Evolutionary conservation across 345 rosid species (phyloP).

Genomic region (Trapa incisa): DNA sequence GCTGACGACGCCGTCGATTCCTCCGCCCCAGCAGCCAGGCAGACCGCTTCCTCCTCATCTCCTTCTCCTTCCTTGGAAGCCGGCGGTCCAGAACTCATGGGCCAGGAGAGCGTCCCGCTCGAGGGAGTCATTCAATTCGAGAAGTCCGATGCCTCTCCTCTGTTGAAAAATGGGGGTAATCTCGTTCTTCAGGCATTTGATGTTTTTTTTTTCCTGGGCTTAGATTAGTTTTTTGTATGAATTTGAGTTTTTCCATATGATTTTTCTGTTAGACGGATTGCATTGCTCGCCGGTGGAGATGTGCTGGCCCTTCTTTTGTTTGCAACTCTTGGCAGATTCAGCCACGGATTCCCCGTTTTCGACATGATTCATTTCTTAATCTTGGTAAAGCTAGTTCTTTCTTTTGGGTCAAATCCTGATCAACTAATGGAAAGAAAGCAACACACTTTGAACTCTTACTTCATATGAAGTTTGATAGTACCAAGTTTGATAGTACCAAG

Average conservation of each 20-base stretch:
- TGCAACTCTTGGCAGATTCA: constrained; percentile 79
- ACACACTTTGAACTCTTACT: too few species aligned
- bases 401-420: too few species aligned
- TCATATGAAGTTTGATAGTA: too few species aligned
- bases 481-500: too few species aligned
- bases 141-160: constrained; percentile 41
- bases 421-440: too few species aligned
- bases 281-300: constrained; percentile 83
- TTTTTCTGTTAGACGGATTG: constrained; percentile 41
- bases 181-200: constrained; percentile 7
- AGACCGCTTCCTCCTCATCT: constrained; percentile 13
- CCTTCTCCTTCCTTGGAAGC: constrained; percentile 8
- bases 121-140: constrained; percentile 95
- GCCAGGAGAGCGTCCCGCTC: constrained; percentile 54
- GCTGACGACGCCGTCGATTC: constrained; percentile 51
- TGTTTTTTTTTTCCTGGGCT: background rate
- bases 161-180: constrained; percentile 65
- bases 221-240: background rate
- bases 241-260: background rate
- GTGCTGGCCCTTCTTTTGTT: constrained; percentile 67
- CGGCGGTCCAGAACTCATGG: constrained; percentile 42
- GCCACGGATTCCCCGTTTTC: constrained; percentile 67
- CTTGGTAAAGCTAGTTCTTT: too few species aligned
- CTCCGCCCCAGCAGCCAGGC: constrained; percentile 23
- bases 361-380: constrained; percentile 6